A percentile compares a stretch with the other conserved stretches of the same genome.
phyloP scores from a whole-genome alignment of 768 basidiomycete genomes.

The Leccinum boreale region DNA sequence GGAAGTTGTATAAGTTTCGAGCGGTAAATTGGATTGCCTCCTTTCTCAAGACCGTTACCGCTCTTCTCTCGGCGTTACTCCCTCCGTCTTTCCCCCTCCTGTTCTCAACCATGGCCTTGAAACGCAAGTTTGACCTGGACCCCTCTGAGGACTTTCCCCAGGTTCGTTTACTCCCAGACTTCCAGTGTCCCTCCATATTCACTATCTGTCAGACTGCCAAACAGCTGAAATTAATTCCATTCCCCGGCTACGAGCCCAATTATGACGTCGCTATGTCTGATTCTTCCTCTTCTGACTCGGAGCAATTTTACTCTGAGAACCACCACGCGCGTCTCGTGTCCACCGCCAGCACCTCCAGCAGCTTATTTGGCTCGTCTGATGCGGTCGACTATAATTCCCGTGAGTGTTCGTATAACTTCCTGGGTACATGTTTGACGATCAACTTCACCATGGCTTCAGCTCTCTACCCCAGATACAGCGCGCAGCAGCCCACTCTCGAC shows the following conservation, averaged over 20 bases:
- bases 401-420: slow-evolving; percentile 32
- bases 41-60: slow-evolving; percentile 26
- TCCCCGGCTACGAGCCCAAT: slow-evolving; percentile 63
- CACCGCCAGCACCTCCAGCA: slow-evolving; percentile 54
- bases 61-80: slow-evolving; percentile 4
- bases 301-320: slow-evolving; percentile 50
- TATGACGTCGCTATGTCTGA: slow-evolving; percentile 70
- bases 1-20: slow-evolving; percentile 29
- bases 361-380: slow-evolving; percentile 46
- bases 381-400: slow-evolving; percentile 46
- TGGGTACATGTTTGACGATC: background rate
- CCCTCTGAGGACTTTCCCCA: slow-evolving; percentile 48
- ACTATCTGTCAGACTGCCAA: slow-evolving; percentile 47
- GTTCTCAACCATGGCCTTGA: slow-evolving; percentile 54
- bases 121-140: slow-evolving; percentile 71
- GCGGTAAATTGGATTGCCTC: slow-evolving; percentile 19
- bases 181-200: slow-evolving; percentile 16
- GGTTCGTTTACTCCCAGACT: slow-evolving; percentile 33
- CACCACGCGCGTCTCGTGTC: slow-evolving; percentile 64
- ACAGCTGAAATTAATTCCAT: slow-evolving; percentile 72
- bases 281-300: slow-evolving; percentile 50
- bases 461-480: slow-evolving; percentile 60
- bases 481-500: slow-evolving; percentile 57
- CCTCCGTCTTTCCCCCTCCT: slow-evolving; percentile 5
- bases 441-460: slow-evolving; percentile 8